phyloP scores from a whole-genome alignment of 1,139 yeast genomes.

The Yamadazyma taylorii region DNA sequence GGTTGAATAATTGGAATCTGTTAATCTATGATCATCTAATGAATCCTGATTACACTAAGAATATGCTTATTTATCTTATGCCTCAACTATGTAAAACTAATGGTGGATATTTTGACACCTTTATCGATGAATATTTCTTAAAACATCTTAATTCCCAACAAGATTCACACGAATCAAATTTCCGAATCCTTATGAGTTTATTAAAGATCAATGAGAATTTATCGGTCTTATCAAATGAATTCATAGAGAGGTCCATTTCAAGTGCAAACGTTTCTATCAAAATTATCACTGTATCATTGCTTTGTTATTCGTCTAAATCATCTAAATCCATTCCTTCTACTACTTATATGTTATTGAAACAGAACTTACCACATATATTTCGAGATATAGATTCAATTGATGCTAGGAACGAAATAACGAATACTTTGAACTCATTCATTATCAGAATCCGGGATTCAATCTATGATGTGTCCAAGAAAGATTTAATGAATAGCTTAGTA shows the following conservation, averaged over 20 bases:
- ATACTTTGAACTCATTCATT: constrained; percentile 60
- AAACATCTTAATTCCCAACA: neutral
- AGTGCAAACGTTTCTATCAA: constrained; percentile 34
- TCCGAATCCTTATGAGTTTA: constrained; percentile 51
- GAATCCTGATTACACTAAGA: constrained; percentile 35
- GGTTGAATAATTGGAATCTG: constrained; percentile 57
- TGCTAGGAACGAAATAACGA: constrained; percentile 60
- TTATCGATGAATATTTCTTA: constrained; percentile 27
- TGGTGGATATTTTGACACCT: constrained; percentile 28
- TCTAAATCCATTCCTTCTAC: constrained; percentile 52
- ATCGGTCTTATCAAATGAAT: constrained; percentile 35
- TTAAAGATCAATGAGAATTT: constrained; percentile 66
- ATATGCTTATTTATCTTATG: constrained; percentile 59
- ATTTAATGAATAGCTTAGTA: constrained; percentile 25
- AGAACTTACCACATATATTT: constrained; percentile 5
- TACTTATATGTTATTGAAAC: constrained; percentile 34
- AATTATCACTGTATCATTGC: constrained; percentile 57
- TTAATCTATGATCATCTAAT: constrained; percentile 36
- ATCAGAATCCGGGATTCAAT: constrained; percentile 66
- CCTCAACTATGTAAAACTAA: constrained; percentile 61
- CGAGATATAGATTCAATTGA: constrained; percentile 62
- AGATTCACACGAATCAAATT: constrained; percentile 16
- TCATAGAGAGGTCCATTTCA: constrained; percentile 3
- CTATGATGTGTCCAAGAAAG: constrained; percentile 46
- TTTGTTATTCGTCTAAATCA: constrained; percentile 61